A percentile compares a stretch with the other conserved stretches of the same genome.
Evolutionary conservation across 257 asterid genomes (phyloP).

Genomic region (Asclepias syriaca): DNA sequence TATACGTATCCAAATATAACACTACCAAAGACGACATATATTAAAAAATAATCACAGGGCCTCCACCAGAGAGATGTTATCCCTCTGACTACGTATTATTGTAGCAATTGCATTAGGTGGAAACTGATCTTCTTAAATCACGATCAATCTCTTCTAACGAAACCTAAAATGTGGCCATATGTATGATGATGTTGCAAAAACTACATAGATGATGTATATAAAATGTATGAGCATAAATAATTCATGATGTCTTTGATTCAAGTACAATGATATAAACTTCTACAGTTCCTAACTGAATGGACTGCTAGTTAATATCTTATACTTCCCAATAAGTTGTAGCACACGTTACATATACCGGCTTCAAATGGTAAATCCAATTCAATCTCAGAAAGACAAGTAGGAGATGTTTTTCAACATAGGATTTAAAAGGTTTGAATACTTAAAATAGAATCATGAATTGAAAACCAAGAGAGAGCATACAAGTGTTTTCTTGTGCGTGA

Average conservation of each 20-base stretch:
- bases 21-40: neutral
- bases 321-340: neutral
- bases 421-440: neutral
- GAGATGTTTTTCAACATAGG: neutral
- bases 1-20: neutral
- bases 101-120: neutral
- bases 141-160: neutral
- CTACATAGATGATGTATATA: neutral
- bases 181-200: neutral
- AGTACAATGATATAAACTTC: neutral
- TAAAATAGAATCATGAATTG: neutral
- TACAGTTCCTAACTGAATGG: neutral
- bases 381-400: neutral
- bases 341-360: neutral
- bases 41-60: neutral
- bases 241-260: neutral
- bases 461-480: conserved; percentile 46
- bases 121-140: neutral
- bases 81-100: neutral
- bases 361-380: neutral
- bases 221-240: neutral
- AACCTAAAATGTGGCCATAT: neutral
- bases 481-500: conserved; percentile 93
- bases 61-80: neutral
- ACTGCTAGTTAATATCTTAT: neutral